Conservation (phyloP, 2,329 filamentous ascomycete genomes). For the Claviceps sp. region DNA sequence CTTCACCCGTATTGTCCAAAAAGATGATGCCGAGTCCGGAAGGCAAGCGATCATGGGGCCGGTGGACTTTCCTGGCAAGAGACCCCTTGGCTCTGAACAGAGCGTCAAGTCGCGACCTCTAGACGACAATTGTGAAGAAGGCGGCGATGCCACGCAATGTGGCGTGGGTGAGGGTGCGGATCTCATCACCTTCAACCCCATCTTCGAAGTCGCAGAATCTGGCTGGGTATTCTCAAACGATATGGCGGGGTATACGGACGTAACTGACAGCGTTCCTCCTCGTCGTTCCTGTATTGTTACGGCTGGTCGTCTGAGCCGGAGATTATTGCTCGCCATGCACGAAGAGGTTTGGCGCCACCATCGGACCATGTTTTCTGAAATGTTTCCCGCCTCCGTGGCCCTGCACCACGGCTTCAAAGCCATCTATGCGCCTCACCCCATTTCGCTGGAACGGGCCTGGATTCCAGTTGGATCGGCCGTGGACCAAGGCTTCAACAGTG, state of each 20-base stretch:
- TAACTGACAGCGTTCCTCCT: constrained; percentile 29
- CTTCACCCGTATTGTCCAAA: constrained; percentile 51
- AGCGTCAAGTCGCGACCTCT: constrained; percentile 40
- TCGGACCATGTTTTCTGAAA: constrained; percentile 66
- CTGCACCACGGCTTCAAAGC: constrained; percentile 68
- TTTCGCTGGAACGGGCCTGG: constrained; percentile 70
- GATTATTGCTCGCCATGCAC: constrained; percentile 59
- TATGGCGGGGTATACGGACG: constrained; percentile 53
- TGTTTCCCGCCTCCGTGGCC: constrained; percentile 60
- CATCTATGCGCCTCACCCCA: constrained; percentile 67
- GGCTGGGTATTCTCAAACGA: constrained; percentile 62
- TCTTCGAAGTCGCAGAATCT: constrained; percentile 58
- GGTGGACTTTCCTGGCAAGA: constrained; percentile 34
- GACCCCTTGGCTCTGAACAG: constrained; percentile 36
- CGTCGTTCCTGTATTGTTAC: constrained; percentile 61
- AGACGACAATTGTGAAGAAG: constrained; percentile 33
- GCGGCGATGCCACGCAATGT: constrained; percentile 38
- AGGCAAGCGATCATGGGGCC: constrained; percentile 57
- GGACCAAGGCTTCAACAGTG: constrained; percentile 67
- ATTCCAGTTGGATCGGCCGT: constrained; percentile 45
- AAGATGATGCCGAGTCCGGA: constrained; percentile 40
- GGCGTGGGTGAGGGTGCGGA: constrained; percentile 61
- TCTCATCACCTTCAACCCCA: constrained; percentile 63
- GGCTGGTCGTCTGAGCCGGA: constrained; percentile 51
- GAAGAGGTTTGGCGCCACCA: constrained; percentile 53